Conservation (phyloP, 768 basidiomycete genomes). For the Porphyrellus cyaneotinctus region DNA sequence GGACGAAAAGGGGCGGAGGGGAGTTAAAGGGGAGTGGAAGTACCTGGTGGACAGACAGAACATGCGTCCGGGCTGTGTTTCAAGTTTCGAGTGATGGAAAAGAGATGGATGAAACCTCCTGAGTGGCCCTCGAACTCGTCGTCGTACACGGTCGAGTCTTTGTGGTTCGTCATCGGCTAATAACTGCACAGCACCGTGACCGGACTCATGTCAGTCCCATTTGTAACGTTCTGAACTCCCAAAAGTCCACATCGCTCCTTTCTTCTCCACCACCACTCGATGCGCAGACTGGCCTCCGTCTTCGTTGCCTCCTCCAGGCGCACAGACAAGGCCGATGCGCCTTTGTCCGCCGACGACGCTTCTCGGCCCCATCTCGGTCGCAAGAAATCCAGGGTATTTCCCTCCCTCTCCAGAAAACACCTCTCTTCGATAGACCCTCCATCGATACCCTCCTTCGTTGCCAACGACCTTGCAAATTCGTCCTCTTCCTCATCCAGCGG, state of each 20-base stretch:
- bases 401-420: slow-evolving; percentile 30
- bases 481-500: slow-evolving; percentile 61
- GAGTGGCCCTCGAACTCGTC: slow-evolving; percentile 2
- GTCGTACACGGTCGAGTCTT: background rate
- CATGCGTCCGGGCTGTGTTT: background rate
- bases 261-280: slow-evolving; percentile 31
- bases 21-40: slow-evolving; percentile 15
- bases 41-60: too few relatives aligned
- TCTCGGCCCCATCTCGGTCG: slow-evolving; percentile 11
- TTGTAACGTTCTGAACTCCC: slow-evolving; percentile 34
- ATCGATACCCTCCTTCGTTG: slow-evolving; percentile 20
- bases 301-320: slow-evolving; percentile 44
- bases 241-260: slow-evolving; percentile 19
- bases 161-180: too few relatives aligned
- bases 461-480: slow-evolving; percentile 41
- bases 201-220: slow-evolving; percentile 26
- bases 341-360: slow-evolving; percentile 13
- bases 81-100: background rate
- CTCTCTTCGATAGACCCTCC: slow-evolving; percentile 12
- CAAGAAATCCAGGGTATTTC: slow-evolving; percentile 24
- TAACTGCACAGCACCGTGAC: slow-evolving; percentile 15
- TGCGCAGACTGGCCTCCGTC: slow-evolving; percentile 65
- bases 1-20: slow-evolving; percentile 8
- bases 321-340: slow-evolving; percentile 25
- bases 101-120: background rate